Base-by-base conservation (phyloP, 176 grass and related monocot genomes). In the Aegilops speltoides region DNA sequence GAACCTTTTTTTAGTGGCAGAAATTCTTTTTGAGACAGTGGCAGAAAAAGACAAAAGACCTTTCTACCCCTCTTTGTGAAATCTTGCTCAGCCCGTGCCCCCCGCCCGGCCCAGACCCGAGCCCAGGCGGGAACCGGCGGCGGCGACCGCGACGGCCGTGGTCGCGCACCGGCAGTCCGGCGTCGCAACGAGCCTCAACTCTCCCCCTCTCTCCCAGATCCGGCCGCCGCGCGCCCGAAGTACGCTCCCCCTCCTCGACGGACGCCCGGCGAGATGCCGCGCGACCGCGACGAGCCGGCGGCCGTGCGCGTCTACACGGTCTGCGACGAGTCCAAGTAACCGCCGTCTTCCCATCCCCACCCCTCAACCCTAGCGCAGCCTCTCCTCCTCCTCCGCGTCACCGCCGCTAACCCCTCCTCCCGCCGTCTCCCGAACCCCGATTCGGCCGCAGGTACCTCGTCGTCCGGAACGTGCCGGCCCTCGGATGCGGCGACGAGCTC, bases 291-390 rank as follows among this genome's bases (percentile, higher is more conserved):
- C 65, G 87, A 96, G 48, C 79, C 87, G 9, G 62, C 87, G 20
- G 90, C 86, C 32, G 84, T 94, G 62, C 92, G 92, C 71, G 87
- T 93, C 59, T 98, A 98, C 82, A 98, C 97, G 2, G 88, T 98
- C 69, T 96, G 94, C 90, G 92, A 98, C 79, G 97, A 96, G 79
- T 98, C 96, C 67, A 96, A 92, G 97, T 98, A 76, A 48, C 72
- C 72, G 81, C 31, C 48, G 0, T 8, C 3, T 13, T 52, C 48
- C 48, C 48, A 52, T 1, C 82, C 33, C 29, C 46, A 5, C 28
- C 40, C 34, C 41, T 8, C 4, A 64, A n/a, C 68, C 60, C 63
- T 26, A 37, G 1, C 29, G 8, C 6, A 41, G 6, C 50, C 22
- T 19, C 40, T 31, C 46, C n/a, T 32, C 72, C 40, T 40, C 41